Evolutionary conservation across 192 early-diverging fungal species (phyloP).

Genomic region (Backusella macrospora): DNA sequence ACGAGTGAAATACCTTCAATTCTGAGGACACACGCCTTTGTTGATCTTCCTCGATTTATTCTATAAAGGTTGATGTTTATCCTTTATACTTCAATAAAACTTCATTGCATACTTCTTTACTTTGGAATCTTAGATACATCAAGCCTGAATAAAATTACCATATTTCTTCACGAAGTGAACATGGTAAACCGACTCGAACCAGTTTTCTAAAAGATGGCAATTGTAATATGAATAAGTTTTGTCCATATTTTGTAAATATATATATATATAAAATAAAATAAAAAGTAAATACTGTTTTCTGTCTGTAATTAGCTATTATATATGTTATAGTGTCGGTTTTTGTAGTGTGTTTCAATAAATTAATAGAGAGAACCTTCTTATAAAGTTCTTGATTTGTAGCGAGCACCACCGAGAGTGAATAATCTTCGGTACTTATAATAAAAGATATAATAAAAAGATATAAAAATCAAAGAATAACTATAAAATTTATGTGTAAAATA

Average conservation of each 20-base stretch:
- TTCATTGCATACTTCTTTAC: constrained; percentile 71
- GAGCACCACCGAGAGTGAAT: too few relatives aligned
- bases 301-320: not conserved
- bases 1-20: too few relatives aligned
- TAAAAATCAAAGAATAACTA: too few relatives aligned
- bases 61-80: constrained; percentile 68
- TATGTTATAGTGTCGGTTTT: too few relatives aligned
- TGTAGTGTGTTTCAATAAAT: too few relatives aligned
- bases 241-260: constrained; percentile 64
- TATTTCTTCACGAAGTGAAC: constrained; percentile 79
- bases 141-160: constrained; percentile 88
- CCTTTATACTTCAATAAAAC: constrained; percentile 63
- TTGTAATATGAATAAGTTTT: constrained; percentile 78
- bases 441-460: too few relatives aligned
- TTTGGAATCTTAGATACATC: constrained; percentile 76
- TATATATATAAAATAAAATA: not conserved
- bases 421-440: too few relatives aligned
- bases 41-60: constrained; percentile 92
- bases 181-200: constrained; percentile 80
- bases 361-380: too few relatives aligned
- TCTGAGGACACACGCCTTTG: constrained; percentile 41
- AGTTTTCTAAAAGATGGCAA: constrained; percentile 80
- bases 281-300: not conserved
- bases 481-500: too few relatives aligned
- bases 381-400: too few relatives aligned